phyloP scores from a whole-genome alignment of 106 monocot species.

The Apostasia ramifera region DNA sequence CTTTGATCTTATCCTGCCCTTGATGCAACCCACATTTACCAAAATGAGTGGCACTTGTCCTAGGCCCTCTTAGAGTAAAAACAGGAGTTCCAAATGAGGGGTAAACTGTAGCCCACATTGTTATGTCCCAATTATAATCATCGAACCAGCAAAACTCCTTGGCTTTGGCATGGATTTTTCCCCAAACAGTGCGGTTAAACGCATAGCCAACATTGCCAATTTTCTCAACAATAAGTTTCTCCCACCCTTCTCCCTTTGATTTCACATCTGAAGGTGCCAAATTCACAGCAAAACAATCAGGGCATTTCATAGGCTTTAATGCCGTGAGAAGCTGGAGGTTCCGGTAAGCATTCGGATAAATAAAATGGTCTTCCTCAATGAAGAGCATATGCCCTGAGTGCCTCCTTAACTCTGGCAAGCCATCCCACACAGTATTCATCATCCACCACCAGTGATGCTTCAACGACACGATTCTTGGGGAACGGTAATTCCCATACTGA shows the following conservation, averaged over 20 bases:
- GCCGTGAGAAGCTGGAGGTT: slow-evolving; percentile 60
- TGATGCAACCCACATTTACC: slow-evolving; percentile 97
- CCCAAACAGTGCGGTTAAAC: slow-evolving; percentile 88
- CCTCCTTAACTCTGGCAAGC: slow-evolving; percentile 57
- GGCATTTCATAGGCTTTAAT: slow-evolving; percentile 63
- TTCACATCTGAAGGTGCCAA: slow-evolving; percentile 87
- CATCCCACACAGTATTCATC: slow-evolving; percentile 99
- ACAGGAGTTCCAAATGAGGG: slow-evolving; percentile 70
- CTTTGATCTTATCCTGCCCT: slow-evolving; percentile 47
- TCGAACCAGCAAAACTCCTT: slow-evolving; percentile 85
- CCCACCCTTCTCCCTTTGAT: slow-evolving; percentile 73
- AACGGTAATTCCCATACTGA: slow-evolving; percentile 88
- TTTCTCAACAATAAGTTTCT: slow-evolving; percentile 67
- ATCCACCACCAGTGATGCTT: slow-evolving; percentile 99
- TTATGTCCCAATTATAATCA: slow-evolving; percentile 99
- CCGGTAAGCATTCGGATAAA: slow-evolving; percentile 86
- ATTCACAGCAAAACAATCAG: slow-evolving; percentile 75
- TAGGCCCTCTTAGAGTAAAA: slow-evolving; percentile 69
- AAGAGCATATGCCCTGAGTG: slow-evolving; percentile 71
- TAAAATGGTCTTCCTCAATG: slow-evolving; percentile 96
- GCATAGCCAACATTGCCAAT: slow-evolving; percentile 95
- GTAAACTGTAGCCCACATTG: slow-evolving; percentile 94
- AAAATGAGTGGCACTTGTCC: slow-evolving; percentile 82
- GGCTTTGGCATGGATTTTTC: slow-evolving; percentile 77
- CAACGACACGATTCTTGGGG: slow-evolving; percentile 82